A percentile compares a stretch with the other conserved stretches of the same genome.
Conservation (phyloP, 2,329 filamentous ascomycete species). For the Colletotrichum cuscutae region DNA sequence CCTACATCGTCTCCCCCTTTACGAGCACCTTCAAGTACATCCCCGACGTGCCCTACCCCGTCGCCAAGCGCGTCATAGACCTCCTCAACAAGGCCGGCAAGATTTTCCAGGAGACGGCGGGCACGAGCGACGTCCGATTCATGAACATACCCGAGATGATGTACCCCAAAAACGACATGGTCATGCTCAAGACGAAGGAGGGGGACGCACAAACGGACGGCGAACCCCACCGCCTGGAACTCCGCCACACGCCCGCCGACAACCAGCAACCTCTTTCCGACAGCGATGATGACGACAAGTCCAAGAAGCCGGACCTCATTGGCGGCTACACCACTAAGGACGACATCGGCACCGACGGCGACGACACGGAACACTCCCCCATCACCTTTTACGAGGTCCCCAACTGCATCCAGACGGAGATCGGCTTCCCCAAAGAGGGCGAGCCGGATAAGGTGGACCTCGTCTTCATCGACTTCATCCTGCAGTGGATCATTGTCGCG, state of each 20-base stretch:
- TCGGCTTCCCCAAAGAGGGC: slow-evolving; percentile 66
- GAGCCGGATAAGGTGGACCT: slow-evolving; percentile 83
- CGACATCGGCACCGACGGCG: slow-evolving; percentile 84
- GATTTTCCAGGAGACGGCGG: slow-evolving; percentile 51
- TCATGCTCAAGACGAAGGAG: slow-evolving; percentile 28
- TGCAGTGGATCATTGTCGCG: slow-evolving; percentile 82
- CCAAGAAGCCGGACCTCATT: slow-evolving; percentile 55
- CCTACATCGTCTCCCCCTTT: slow-evolving; percentile 90
- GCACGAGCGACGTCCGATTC: slow-evolving; percentile 53
- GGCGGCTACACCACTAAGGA: slow-evolving; percentile 90
- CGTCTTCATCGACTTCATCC: slow-evolving; percentile 91
- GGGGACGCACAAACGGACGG: slow-evolving; percentile 12
- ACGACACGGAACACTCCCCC: slow-evolving; percentile 85
- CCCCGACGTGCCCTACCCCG: slow-evolving; percentile 81
- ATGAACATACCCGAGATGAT: slow-evolving; percentile 62
- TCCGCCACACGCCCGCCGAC: slow-evolving; percentile 39
- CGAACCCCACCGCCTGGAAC: slow-evolving; percentile 44
- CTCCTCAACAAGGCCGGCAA: slow-evolving; percentile 66
- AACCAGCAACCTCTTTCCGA: slow-evolving; percentile 45
- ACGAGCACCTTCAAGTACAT: slow-evolving; percentile 81
- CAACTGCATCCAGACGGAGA: slow-evolving; percentile 81
- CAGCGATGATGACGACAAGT: slow-evolving; percentile 33
- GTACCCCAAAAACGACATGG: slow-evolving; percentile 37
- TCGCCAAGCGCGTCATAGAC: slow-evolving; percentile 75
- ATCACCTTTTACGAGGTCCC: slow-evolving; percentile 82